phyloP scores from a whole-genome alignment of 768 basidiomycete species.

The Filobasidium wieringae region DNA sequence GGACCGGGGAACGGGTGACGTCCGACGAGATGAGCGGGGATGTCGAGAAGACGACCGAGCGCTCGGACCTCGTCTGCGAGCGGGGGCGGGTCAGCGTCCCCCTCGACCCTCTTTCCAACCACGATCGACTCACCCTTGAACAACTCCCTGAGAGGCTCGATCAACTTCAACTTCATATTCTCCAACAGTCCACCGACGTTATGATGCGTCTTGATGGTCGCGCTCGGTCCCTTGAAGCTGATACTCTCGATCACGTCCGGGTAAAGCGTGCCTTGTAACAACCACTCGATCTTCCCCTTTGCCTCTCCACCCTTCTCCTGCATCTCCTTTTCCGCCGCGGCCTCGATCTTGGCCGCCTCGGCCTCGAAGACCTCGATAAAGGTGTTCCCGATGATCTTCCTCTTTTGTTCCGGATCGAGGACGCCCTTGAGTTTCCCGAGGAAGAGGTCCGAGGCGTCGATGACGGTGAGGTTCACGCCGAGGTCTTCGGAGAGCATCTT shows the following conservation, averaged over 20 bases:
- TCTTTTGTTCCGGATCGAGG: slow-evolving; percentile 91
- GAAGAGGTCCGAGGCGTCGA: slow-evolving; percentile 91
- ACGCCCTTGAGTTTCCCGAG: slow-evolving; percentile 74
- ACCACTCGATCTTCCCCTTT: slow-evolving; percentile 91
- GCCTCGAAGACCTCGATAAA: slow-evolving; percentile 96
- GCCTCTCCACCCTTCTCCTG: slow-evolving; percentile 53
- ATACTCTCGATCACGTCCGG: slow-evolving; percentile 99
- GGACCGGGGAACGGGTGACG: slow-evolving; percentile 99
- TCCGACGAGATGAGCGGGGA: slow-evolving; percentile 84
- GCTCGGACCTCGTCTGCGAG: slow-evolving; percentile 81
- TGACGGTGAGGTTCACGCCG: slow-evolving; percentile 89
- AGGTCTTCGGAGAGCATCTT: slow-evolving; percentile 86
- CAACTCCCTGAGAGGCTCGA: slow-evolving; percentile 90
- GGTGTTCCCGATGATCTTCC: slow-evolving; percentile 97
- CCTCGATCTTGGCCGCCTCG: slow-evolving; percentile 83
- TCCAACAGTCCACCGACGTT: slow-evolving; percentile 92
- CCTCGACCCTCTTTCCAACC: not conserved
- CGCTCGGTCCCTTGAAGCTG: slow-evolving; percentile 96
- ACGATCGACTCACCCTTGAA: slow-evolving; percentile 68
- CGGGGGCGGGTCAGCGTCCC: not conserved
- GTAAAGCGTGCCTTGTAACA: slow-evolving; percentile 93
- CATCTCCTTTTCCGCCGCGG: slow-evolving; percentile 58
- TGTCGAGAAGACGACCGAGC: slow-evolving; percentile 76
- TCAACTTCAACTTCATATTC: slow-evolving; percentile 97
- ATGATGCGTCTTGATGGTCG: slow-evolving; percentile 99